Base-by-base conservation (phyloP, 345 rosid species). In the Acer saccharum region DNA sequence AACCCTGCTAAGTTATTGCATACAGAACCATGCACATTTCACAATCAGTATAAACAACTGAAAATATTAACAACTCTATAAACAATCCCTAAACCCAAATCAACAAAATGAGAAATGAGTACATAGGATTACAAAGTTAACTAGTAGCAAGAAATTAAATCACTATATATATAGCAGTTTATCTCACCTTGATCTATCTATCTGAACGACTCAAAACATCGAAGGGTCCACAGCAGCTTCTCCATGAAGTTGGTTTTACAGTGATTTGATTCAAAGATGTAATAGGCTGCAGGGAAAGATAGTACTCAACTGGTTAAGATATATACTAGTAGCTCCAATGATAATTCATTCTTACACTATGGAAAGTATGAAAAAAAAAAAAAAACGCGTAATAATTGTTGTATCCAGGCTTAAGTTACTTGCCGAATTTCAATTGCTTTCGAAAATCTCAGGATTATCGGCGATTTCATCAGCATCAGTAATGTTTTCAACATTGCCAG, bases 191-290 rank as follows among this genome's bases (percentile, higher is more conserved):
- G 61, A 57, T 66, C 71, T 69, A 81, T 77, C 81, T 69, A 60
- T 80, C 52, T 12, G 88, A 83, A 68, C 84, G 85, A 39, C 87
- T 65, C 65, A 94, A 87, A 80, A 86, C 87, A 27, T 88, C 84
- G 55, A 94, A 80, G 66, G 90, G 87, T 71, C 97, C 97, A 43
- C 97, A 94, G 74, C 97, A 94, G 77, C 87, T 88, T 80, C 73
- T 90, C 94, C 97, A 94, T 0, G 93, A 88, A 70, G 92, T 79
- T n/a, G 79, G 89, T 13, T 72, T 79, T 41, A 12, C 2, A 1
- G 73, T 62, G 54, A 77, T 85, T 25, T 44, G 81, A 12, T 46
- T 68, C 75, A 79, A 43, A 50, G 90, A 80, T 41, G 69, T 62
- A 4, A 76, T 58, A 20, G 81, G 84, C 94, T 90, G 84, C 44